A percentile compares a stretch with the other conserved stretches of the same genome.
Conservation (phyloP, 257 asterid genomes). For the Solanum ossicruentum region DNA sequence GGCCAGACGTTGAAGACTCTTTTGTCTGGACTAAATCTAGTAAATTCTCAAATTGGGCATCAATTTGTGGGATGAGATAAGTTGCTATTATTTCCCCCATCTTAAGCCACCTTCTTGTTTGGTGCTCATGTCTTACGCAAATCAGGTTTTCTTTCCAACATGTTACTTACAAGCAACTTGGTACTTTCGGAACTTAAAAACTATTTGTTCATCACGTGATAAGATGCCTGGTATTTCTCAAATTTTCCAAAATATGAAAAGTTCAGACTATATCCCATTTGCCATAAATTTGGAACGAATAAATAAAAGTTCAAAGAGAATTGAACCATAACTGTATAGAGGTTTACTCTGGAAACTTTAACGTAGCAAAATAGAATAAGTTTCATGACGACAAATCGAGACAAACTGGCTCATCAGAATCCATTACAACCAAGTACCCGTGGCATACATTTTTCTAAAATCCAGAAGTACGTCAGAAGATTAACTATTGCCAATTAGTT, state of each 20-base stretch:
- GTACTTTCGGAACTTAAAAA: neutral
- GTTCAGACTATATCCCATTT: neutral
- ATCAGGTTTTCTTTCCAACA: neutral
- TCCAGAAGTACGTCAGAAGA: neutral
- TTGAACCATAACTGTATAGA: neutral
- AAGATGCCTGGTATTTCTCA: neutral
- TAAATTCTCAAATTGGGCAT: neutral
- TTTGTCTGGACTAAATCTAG: neutral
- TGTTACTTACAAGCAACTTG: neutral
- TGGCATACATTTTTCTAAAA: neutral
- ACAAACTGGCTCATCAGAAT: neutral
- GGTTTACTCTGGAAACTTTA: neutral
- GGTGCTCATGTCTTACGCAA: neutral
- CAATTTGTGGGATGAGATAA: neutral
- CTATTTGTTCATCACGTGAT: neutral
- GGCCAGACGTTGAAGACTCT: neutral
- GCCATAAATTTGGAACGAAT: neutral
- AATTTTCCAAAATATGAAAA: neutral
- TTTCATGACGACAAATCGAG: neutral
- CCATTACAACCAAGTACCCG: neutral
- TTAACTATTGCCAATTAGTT: neutral
- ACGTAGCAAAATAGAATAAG: neutral
- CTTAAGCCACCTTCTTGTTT: neutral
- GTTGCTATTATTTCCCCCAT: neutral
- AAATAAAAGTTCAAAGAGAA: neutral